Conservation (phyloP, 805 yeast species). For the Metschnikowia corniflorae region DNA sequence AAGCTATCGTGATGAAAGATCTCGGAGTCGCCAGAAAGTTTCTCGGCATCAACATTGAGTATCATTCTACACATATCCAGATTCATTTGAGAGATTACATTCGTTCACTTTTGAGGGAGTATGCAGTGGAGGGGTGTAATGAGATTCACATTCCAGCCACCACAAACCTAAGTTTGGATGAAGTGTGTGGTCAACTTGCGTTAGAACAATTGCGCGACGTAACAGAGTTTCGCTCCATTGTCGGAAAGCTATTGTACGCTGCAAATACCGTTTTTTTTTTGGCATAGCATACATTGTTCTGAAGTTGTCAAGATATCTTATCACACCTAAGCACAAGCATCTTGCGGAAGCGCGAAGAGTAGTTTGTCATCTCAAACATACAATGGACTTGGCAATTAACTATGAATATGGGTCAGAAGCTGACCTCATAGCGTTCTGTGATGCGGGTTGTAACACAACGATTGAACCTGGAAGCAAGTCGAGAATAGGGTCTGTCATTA, state of each 20-base stretch:
- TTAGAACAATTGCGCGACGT: too few species aligned
- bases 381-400: neutral
- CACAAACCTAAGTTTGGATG: too few species aligned
- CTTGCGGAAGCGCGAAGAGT: neutral
- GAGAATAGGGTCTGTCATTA: neutral
- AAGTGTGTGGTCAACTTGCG: too few species aligned
- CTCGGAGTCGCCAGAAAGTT: too few species aligned
- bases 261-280: constrained; percentile 1
- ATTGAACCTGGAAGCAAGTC: neutral
- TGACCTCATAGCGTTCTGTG: neutral
- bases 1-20: too few species aligned
- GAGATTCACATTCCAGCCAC: too few species aligned
- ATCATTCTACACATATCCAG: too few species aligned
- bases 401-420: neutral
- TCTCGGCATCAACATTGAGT: too few species aligned
- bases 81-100: too few species aligned
- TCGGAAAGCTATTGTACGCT: constrained; percentile 3
- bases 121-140: too few species aligned
- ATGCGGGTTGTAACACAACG: neutral
- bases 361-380: neutral
- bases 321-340: neutral
- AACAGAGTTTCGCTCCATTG: neutral
- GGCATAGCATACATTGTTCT: constrained; percentile 1
- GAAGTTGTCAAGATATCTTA: neutral
- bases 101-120: too few species aligned